Conservation (phyloP, 2,329 filamentous ascomycete species). For the Calonectria honghensis region DNA sequence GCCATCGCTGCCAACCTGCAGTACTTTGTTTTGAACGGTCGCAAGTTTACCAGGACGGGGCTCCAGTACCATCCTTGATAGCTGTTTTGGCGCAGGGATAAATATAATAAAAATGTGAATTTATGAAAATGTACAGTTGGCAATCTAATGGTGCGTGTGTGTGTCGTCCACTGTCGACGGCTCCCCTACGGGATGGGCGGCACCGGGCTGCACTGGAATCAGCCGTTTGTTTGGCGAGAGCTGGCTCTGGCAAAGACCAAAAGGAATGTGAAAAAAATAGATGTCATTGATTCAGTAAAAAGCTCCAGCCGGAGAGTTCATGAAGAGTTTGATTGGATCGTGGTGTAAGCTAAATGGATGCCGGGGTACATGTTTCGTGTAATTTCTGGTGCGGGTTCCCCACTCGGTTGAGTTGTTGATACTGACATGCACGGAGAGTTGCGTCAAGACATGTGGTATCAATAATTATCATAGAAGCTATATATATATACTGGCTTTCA, state of each 20-base stretch:
- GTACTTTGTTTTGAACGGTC: slow-evolving; percentile 64
- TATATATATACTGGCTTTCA: neutral
- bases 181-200: slow-evolving; percentile 40
- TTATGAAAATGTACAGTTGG: neutral
- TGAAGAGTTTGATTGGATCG: neutral
- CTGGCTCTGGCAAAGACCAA: slow-evolving; percentile 10
- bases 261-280: neutral
- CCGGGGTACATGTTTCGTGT: neutral
- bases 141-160: neutral
- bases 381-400: neutral
- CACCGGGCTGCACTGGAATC: slow-evolving; percentile 41
- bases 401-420: neutral
- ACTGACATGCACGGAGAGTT: neutral
- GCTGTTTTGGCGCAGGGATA: neutral
- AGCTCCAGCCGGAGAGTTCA: too few relatives aligned
- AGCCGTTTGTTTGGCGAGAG: slow-evolving; percentile 43
- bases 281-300: neutral
- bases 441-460: neutral
- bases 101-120: neutral
- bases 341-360: neutral
- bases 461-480: slow-evolving; percentile 4
- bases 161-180: slow-evolving; percentile 31
- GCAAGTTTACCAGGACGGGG: slow-evolving; percentile 40
- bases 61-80: slow-evolving; percentile 45
- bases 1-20: slow-evolving; percentile 50